Percentiles rank a stretch among this genome's conserved stretches.
These are phyloP conservation scores for Guadua angustifolia DNA, from an alignment of 176 grass and related monocot species.

Conservation along the genomic window DNA sequence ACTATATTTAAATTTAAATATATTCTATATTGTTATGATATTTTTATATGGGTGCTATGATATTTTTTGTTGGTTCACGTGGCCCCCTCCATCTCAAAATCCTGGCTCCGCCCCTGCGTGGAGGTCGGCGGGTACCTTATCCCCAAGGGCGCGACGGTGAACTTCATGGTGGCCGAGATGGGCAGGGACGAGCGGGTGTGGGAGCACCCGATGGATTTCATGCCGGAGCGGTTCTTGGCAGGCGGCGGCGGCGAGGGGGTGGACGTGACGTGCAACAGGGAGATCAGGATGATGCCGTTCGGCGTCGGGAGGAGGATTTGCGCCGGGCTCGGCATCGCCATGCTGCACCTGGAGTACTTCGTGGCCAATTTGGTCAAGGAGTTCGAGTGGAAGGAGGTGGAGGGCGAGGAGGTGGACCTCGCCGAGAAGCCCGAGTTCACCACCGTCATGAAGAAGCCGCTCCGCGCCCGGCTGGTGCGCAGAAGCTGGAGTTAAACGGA, in stretches of 20 bases:
- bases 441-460: conserved; percentile 40
- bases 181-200: too few species aligned
- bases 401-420: conserved; percentile 31
- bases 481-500: neutral
- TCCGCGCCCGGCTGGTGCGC: conserved; percentile 35
- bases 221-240: too few species aligned
- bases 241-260: too few species aligned
- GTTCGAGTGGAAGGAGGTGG: conserved; percentile 49
- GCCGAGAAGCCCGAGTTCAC: conserved; percentile 58
- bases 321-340: conserved; percentile 31
- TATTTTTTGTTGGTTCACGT: too few species aligned
- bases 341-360: conserved; percentile 54
- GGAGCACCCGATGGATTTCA: too few species aligned
- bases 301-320: conserved; percentile 50
- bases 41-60: too few species aligned
- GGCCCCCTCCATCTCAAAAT: too few species aligned
- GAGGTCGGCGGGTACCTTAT: neutral
- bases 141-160: too few species aligned
- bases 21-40: too few species aligned
- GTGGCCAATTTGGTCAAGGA: conserved; percentile 51
- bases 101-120: too few species aligned
- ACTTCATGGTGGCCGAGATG: too few species aligned
- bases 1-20: too few species aligned
- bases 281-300: conserved; percentile 59
- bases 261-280: conserved; percentile 35